phyloP scores from a whole-genome alignment of 495 filamentous ascomycete species.

The Xylaria sp. region DNA sequence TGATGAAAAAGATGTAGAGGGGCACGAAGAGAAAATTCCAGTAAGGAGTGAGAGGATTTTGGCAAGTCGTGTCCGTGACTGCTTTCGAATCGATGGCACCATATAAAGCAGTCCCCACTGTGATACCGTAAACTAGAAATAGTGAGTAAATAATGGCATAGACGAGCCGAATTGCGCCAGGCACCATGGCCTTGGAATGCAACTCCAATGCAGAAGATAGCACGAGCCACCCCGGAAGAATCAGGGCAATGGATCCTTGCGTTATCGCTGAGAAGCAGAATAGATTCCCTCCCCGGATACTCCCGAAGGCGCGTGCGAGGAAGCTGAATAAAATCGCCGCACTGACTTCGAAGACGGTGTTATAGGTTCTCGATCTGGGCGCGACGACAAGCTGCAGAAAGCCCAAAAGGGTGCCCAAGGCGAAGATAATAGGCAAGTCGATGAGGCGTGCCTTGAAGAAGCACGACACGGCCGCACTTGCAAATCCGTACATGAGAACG shows the following conservation, averaged over 20 bases:
- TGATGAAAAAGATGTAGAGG: conserved; percentile 77
- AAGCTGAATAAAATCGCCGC: conserved; percentile 84
- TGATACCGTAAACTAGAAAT: conserved; percentile 92
- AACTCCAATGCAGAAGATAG: conserved; percentile 83
- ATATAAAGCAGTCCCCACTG: conserved; percentile 86
- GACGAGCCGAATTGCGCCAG: conserved; percentile 89
- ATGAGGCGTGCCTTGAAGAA: conserved; percentile 88
- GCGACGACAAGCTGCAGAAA: conserved; percentile 78
- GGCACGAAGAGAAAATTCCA: conserved; percentile 77
- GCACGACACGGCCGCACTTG: conserved; percentile 74
- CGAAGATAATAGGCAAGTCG: conserved; percentile 83
- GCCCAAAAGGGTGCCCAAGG: conserved; percentile 81
- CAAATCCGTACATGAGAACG: conserved; percentile 78
- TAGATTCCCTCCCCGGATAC: conserved; percentile 67
- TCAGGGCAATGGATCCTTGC: conserved; percentile 86
- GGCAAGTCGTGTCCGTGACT: conserved; percentile 72
- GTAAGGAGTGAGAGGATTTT: conserved; percentile 61
- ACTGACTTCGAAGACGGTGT: conserved; percentile 88
- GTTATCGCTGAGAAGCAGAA: conserved; percentile 93
- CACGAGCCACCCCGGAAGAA: conserved; percentile 73
- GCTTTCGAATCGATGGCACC: conserved; percentile 78
- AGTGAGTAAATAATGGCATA: conserved; percentile 92
- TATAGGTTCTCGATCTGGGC: conserved; percentile 76
- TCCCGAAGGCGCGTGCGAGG: conserved; percentile 83
- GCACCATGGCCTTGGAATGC: conserved; percentile 81